These are phyloP conservation scores for Moesziomyces antarcticus DNA, from an alignment of 1,284 basidiomycete species.

Conservation along the genomic window DNA sequence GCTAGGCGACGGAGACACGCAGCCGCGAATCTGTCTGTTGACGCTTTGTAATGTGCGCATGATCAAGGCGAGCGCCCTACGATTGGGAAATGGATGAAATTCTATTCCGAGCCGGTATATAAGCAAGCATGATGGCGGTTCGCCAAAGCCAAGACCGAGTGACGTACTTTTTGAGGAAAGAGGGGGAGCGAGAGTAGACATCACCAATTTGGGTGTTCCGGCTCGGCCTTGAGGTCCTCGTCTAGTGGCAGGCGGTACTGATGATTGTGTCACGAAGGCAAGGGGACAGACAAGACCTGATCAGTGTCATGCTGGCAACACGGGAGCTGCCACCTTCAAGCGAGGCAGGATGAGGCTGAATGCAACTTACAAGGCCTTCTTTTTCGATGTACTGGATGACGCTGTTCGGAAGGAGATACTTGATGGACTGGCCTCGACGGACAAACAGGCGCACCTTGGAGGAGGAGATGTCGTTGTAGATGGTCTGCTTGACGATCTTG, in stretches of 20 bases:
- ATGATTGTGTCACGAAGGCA: background rate
- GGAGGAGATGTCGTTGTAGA: conserved; percentile 95
- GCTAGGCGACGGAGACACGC: background rate
- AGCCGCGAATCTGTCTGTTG: too few relatives aligned
- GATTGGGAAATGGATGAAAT: background rate
- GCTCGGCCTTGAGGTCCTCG: conserved; percentile 31
- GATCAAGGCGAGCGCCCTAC: too few relatives aligned
- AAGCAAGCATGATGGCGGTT: background rate
- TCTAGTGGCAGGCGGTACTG: conserved; percentile 41
- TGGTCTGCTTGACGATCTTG: conserved; percentile 85
- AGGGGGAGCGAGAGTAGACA: too few relatives aligned
- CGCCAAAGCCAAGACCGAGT: background rate
- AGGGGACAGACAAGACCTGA: background rate
- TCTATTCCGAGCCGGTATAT: background rate
- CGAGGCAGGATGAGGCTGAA: background rate
- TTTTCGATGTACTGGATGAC: conserved; percentile 96
- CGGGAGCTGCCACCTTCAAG: too few relatives aligned
- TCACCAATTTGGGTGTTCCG: conserved; percentile 46
- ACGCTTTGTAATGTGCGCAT: too few relatives aligned
- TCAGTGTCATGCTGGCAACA: background rate
- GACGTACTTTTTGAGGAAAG: too few relatives aligned
- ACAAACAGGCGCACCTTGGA: conserved; percentile 77
- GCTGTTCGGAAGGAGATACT: conserved; percentile 87
- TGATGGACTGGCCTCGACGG: conserved; percentile 89
- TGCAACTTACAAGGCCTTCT: conserved; percentile 71